Percentiles rank a stretch among this genome's conserved stretches.
These are phyloP conservation scores for Colletotrichum limetticola DNA, from an alignment of 2,329 filamentous ascomycete species.

Conservation along the genomic window DNA sequence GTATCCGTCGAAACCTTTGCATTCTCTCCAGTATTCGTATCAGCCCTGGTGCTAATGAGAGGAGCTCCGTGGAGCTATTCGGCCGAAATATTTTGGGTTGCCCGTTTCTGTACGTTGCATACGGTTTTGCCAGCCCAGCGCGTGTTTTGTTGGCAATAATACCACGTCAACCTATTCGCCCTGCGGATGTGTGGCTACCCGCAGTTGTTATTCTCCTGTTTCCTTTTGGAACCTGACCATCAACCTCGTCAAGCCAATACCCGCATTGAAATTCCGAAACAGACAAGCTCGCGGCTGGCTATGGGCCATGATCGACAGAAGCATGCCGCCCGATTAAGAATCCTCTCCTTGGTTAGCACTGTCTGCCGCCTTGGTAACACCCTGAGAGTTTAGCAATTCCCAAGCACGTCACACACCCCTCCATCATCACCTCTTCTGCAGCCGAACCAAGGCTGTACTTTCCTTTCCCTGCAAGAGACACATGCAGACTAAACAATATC, in stretches of 20 bases:
- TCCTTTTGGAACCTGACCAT: conserved; percentile 27
- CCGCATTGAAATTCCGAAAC: conserved; percentile 24
- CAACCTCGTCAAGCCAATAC: conserved; percentile 11
- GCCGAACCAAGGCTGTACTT: conserved; percentile 27
- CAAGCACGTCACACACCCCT: conserved; percentile 19
- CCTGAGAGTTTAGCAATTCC: background rate
- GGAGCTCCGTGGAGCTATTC: background rate
- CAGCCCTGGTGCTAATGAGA: background rate
- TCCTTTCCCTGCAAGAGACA: conserved; percentile 29
- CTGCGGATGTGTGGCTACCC: conserved; percentile 26
- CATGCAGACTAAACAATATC: conserved; percentile 19
- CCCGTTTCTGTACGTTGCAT: conserved; percentile 25
- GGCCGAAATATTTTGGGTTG: conserved; percentile 10
- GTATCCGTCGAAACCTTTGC: conserved; percentile 1
- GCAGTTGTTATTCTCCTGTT: conserved; percentile 23
- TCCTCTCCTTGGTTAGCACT: background rate
- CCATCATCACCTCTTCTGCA: conserved; percentile 20
- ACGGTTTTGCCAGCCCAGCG: conserved; percentile 4
- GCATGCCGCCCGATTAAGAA: conserved; percentile 32
- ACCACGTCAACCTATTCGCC: conserved; percentile 19
- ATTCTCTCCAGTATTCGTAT: background rate
- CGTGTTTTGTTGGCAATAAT: conserved; percentile 22
- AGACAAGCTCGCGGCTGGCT: conserved; percentile 19
- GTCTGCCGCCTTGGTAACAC: conserved; percentile 10
- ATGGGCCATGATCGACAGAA: conserved; percentile 18